Conservation (phyloP, 116 monocot species). For the Posidonia oceanica region DNA sequence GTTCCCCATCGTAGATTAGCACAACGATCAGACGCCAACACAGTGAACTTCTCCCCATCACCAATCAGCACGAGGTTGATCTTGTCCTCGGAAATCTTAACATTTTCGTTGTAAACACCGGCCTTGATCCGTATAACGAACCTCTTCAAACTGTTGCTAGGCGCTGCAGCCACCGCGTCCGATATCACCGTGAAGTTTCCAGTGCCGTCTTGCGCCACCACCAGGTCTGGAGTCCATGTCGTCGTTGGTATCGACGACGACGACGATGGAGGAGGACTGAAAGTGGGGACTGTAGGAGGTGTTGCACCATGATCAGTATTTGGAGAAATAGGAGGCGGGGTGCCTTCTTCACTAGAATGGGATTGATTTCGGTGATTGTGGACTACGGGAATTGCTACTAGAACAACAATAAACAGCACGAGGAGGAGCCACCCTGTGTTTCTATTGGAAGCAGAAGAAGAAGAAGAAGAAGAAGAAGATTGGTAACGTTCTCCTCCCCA, state of each 20-base stretch:
- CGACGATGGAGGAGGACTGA: neutral
- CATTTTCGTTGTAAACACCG: constrained; percentile 19
- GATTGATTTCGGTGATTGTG: neutral
- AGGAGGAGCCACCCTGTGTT: constrained; percentile 7
- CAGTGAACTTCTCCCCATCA: constrained; percentile 13
- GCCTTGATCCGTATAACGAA: constrained; percentile 11
- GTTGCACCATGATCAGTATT: no score
- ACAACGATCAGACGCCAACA: constrained; percentile 11
- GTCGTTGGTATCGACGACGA: neutral
- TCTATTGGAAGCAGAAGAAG: neutral
- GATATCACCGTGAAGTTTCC: constrained; percentile 17
- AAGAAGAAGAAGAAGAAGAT: no score
- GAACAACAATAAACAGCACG: constrained; percentile 5
- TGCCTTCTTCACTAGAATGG: neutral
- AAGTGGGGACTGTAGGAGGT: neutral
- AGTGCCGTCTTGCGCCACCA: constrained; percentile 23
- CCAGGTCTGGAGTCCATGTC: constrained; percentile 1
- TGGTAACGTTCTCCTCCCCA: no score
- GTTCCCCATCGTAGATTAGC: neutral
- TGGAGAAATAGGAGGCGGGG: neutral
- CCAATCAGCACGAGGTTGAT: constrained; percentile 20
- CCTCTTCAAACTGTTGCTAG: constrained; percentile 3
- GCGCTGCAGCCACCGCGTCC: constrained; percentile 13
- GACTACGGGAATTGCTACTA: neutral
- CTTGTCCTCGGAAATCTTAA: constrained; percentile 8